Conservation (phyloP, 352 stramenopile species). For the Phytophthora chlamydospora region DNA sequence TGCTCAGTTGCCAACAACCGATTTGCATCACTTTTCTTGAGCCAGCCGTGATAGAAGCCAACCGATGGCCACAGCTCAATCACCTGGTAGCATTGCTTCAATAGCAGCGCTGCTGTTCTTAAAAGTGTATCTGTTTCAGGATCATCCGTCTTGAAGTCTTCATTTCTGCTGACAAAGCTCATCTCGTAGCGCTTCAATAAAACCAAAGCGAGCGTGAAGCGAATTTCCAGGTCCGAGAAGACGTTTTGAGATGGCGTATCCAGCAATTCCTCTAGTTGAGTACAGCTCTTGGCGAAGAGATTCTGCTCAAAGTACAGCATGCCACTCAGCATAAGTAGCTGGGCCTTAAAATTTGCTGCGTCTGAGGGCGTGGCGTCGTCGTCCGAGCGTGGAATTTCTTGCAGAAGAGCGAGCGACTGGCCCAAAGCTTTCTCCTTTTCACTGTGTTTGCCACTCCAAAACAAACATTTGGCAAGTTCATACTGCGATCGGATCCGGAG, state of each 20-base stretch:
- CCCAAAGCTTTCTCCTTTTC: slow-evolving; percentile 32
- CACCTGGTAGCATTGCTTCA: slow-evolving; percentile 51
- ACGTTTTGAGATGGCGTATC: slow-evolving; percentile 1
- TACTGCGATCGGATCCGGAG: slow-evolving; percentile 39
- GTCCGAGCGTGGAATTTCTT: background rate
- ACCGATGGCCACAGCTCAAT: slow-evolving; percentile 62
- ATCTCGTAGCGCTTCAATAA: slow-evolving; percentile 24
- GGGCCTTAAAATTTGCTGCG: slow-evolving; percentile 14
- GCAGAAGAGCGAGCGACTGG: slow-evolving; percentile 28
- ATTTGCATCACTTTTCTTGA: slow-evolving; percentile 40
- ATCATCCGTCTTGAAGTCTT: background rate
- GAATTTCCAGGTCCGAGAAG: slow-evolving; percentile 46
- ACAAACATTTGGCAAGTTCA: slow-evolving; percentile 47
- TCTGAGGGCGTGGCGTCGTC: background rate
- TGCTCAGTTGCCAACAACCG: slow-evolving; percentile 29
- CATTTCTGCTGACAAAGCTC: background rate
- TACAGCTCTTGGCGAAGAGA: slow-evolving; percentile 19
- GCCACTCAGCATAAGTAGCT: slow-evolving; percentile 48
- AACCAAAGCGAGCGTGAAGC: slow-evolving; percentile 40
- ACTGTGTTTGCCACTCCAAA: slow-evolving; percentile 34
- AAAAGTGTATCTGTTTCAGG: slow-evolving; percentile 20
- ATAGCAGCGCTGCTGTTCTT: slow-evolving; percentile 21
- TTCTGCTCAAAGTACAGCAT: slow-evolving; percentile 52
- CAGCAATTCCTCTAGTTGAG: slow-evolving; percentile 34
- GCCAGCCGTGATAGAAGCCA: slow-evolving; percentile 56